Base-by-base conservation (phyloP, 2,329 filamentous ascomycete species). In the Trichoderma koningii region DNA sequence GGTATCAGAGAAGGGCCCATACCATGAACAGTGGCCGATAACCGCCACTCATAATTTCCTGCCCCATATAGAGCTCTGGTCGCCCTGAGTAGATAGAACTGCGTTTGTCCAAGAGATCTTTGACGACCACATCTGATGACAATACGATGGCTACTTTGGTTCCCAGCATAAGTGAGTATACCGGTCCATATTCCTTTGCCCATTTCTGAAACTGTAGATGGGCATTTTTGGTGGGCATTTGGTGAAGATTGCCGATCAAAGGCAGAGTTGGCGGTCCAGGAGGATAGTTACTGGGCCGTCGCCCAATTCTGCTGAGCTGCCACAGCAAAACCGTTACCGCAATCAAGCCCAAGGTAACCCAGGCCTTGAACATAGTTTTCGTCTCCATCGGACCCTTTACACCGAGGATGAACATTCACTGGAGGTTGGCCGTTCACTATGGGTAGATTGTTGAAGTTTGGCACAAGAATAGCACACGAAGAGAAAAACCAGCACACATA, bases 131-230 rank as follows among this genome's bases (percentile, higher is more conserved):
- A 42, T 80, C 78, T 0, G 76, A 78, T 0, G 76, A 80, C 0
- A 86, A 71, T 0, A 86, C 79, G 17, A 85, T 74, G 67, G 83
- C 71, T 5, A 76, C 73, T 50, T 79, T 77, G 0, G 80, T 80
- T 0, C 83, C 83, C 0, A 85, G 73, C 1, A 84, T 82, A 1
- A 86, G 73, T 0, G 78, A 81, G 69, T 82, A 85, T 0, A 86
- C 70, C 0, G 82, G 81, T 0, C 82, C 74, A 55, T 85, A 85
- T 69, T 84, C 75, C 12, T 79, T 67, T 0, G 82, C 81, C 84
- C 83, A 85, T 70, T 82, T 80, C 45, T 81, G 52, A 28, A 63
- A 63, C 42, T 63, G 52, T 3, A 63, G n/a, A 7, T 56, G 53
- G 2, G 52, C 38, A 57, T 63, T 48, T 15, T 47, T 50, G 30